Evolutionary conservation across 306 rosid species (phyloP).

Genomic region (Lathyrus oleraceus): DNA sequence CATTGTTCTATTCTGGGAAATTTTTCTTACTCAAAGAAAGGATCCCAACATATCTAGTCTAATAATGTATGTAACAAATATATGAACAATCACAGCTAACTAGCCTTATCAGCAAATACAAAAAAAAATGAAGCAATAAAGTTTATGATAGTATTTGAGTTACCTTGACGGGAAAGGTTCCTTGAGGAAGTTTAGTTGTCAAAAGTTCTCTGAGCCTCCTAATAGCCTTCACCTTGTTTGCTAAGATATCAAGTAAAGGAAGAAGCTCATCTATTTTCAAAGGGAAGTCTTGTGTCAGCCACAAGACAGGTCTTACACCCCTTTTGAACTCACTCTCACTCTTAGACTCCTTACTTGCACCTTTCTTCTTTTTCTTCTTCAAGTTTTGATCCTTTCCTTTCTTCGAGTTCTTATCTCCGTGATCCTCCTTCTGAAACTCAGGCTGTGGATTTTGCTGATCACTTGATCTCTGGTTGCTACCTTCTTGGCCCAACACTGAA

Average conservation of each 20-base stretch:
- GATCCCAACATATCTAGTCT: background rate
- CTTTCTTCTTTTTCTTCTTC: conserved; percentile 91
- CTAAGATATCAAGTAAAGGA: conserved; percentile 92
- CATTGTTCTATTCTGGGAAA: background rate
- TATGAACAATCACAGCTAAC: conserved; percentile 17
- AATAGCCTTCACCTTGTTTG: conserved; percentile 96
- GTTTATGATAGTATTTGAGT: conserved; percentile 25
- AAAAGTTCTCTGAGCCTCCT: conserved; percentile 96
- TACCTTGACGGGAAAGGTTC: conserved; percentile 98
- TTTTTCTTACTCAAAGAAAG: background rate
- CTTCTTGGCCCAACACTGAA: conserved; percentile 63
- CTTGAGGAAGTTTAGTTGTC: conserved; percentile 92
- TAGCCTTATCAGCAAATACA: background rate
- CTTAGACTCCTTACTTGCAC: conserved; percentile 60
- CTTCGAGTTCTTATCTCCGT: conserved; percentile 48
- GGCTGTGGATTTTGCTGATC: conserved; percentile 70
- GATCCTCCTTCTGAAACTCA: conserved; percentile 65
- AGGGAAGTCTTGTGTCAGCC: conserved; percentile 97
- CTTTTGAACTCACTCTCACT: conserved; percentile 92
- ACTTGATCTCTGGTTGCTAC: conserved; percentile 29
- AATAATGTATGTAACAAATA: background rate
- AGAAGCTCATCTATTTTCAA: conserved; percentile 95
- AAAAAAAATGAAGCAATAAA: background rate
- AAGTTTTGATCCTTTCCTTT: conserved; percentile 80
- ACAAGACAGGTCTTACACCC: conserved; percentile 95